phyloP scores from a whole-genome alignment of 148 eudicot species.

The Cornus kousa region DNA sequence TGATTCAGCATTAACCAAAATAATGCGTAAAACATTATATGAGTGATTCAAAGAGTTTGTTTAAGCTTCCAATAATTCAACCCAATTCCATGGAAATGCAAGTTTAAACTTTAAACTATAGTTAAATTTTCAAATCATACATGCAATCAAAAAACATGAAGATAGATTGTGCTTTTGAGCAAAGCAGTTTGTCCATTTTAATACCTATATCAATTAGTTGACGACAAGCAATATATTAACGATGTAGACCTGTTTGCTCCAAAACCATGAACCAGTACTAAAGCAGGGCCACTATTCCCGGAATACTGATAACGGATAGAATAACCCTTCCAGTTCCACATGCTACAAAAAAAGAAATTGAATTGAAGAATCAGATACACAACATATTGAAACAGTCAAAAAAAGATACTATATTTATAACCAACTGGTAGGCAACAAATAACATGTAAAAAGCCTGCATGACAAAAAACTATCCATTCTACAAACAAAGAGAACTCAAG shows the following conservation, averaged over 20 bases:
- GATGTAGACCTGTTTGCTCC: constrained; percentile 93
- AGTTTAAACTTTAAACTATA: neutral
- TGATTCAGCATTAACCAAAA: neutral
- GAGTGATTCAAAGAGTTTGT: neutral
- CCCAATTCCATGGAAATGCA: neutral
- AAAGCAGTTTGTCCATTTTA: constrained; percentile 12
- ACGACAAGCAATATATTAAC: constrained; percentile 26
- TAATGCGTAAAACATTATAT: neutral
- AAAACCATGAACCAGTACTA: constrained; percentile 88
- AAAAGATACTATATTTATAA: neutral
- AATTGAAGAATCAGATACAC: neutral
- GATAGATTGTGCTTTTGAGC: neutral
- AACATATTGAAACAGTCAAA: neutral
- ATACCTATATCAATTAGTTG: constrained; percentile 40
- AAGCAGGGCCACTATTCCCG: constrained; percentile 76
- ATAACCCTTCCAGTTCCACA: constrained; percentile 89
- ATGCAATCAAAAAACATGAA: neutral
- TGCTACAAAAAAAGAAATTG: constrained; percentile 31
- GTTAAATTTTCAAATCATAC: neutral
- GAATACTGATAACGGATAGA: constrained; percentile 82
- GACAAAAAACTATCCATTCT: neutral
- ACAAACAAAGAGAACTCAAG: neutral
- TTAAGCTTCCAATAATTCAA: neutral
- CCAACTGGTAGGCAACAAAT: neutral
- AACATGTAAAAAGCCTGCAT: neutral